Conservation (phyloP, 768 basidiomycete species). For the Boletus reticulatus region DNA sequence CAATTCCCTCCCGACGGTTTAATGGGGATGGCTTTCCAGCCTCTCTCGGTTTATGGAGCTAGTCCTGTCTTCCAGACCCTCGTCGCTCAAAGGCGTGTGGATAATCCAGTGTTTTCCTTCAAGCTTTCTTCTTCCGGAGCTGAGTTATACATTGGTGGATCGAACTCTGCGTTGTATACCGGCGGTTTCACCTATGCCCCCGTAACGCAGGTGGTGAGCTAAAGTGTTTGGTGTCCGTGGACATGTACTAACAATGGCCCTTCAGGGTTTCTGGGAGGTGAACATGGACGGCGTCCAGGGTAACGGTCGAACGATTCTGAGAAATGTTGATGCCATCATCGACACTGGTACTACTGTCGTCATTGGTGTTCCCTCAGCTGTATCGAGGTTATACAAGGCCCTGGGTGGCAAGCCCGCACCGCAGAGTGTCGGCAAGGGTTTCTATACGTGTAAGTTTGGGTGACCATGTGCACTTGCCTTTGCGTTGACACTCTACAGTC, state of each 20-base stretch:
- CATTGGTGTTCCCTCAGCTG: too few species aligned
- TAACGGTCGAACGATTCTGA: background rate
- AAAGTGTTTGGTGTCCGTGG: too few species aligned
- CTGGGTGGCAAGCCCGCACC: conserved; percentile 8
- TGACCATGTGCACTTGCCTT: background rate
- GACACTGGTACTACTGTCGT: too few species aligned
- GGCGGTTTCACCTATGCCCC: conserved; percentile 35
- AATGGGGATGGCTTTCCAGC: conserved; percentile 31
- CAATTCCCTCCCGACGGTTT: conserved; percentile 14
- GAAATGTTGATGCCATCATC: too few species aligned
- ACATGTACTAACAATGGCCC: conserved; percentile 1
- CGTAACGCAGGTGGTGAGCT: conserved; percentile 25
- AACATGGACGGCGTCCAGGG: conserved; percentile 4
- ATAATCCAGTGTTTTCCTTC: conserved; percentile 27
- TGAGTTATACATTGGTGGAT: conserved; percentile 42
- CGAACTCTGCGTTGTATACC: conserved; percentile 36
- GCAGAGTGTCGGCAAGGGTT: conserved; percentile 23
- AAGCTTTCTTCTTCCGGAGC: conserved; percentile 22
- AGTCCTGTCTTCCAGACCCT: conserved; percentile 31
- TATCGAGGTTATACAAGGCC: background rate
- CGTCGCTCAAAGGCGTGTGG: conserved; percentile 12
- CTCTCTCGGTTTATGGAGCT: conserved; percentile 23
- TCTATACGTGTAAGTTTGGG: conserved; percentile 30
- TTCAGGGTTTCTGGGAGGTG: conserved; percentile 15
- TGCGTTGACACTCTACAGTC: conserved; percentile 8